A percentile compares a stretch with the other conserved stretches of the same genome.
These are phyloP conservation scores for Paraconiothyrium sp. DNA, from an alignment of 2,329 filamentous ascomycete genomes.

Conservation along the genomic window DNA sequence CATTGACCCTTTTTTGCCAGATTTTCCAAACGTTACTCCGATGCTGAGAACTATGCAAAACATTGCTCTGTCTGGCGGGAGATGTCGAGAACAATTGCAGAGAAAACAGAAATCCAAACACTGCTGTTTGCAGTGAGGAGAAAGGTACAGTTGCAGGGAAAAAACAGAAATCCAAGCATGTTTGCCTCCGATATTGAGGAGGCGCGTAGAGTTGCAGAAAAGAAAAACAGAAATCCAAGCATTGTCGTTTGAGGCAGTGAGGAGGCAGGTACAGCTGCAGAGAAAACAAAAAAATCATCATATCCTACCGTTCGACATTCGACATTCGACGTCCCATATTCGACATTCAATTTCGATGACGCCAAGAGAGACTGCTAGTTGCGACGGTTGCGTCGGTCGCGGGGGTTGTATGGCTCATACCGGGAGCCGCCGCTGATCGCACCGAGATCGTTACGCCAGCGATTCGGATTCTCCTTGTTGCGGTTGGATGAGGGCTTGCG, in stretches of 20 bases:
- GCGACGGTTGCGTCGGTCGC: not conserved
- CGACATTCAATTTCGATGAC: not conserved
- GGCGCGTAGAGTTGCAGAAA: too few relatives aligned
- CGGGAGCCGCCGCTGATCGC: not conserved
- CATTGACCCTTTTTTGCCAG: not conserved
- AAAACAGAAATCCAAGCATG: not conserved
- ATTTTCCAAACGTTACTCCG: constrained; percentile 1
- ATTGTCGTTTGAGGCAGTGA: too few relatives aligned
- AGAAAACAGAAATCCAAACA: not conserved
- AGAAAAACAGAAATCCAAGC: too few relatives aligned
- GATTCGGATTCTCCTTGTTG: not conserved
- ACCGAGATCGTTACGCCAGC: not conserved
- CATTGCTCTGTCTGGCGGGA: not conserved
- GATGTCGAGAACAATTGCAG: not conserved
- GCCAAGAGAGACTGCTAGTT: not conserved
- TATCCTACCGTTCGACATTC: not conserved
- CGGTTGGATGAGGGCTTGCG: not conserved
- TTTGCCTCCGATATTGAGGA: too few relatives aligned
- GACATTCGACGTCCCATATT: not conserved
- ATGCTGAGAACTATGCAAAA: not conserved
- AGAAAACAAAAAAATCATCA: too few relatives aligned
- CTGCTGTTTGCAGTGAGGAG: too few relatives aligned
- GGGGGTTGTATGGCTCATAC: not conserved
- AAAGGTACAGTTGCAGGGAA: not conserved
- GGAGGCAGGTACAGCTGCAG: too few relatives aligned